These are phyloP conservation scores for Pseudozyma tsukubaensis DNA, from an alignment of 1,284 basidiomycete genomes.

Conservation along the genomic window DNA sequence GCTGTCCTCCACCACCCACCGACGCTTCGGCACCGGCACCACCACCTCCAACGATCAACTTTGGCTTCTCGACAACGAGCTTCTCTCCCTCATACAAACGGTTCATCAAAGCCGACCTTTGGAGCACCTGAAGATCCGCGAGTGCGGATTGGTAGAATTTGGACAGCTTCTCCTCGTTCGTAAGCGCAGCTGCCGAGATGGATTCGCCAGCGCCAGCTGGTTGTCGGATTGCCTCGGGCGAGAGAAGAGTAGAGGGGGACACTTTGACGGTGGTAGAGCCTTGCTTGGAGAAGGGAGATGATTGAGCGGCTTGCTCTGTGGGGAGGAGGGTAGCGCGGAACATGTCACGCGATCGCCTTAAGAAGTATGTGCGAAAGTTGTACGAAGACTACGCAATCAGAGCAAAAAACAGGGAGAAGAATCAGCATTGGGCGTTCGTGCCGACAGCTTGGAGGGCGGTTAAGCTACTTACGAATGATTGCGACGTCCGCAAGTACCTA, in stretches of 20 bases:
- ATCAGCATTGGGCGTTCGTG: not conserved
- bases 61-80: conserved; percentile 65
- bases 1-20: conserved; percentile 51
- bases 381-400: conserved; percentile 57
- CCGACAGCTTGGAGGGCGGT: not conserved
- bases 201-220: conserved; percentile 20
- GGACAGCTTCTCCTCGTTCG: conserved; percentile 44
- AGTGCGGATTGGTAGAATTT: conserved; percentile 59
- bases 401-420: not conserved
- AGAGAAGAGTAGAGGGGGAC: conserved; percentile 52
- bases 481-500: conserved; percentile 62
- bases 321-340: conserved; percentile 62
- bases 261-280: conserved; percentile 50
- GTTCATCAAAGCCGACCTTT: conserved; percentile 65
- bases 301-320: conserved; percentile 36
- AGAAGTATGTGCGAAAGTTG: conserved; percentile 68
- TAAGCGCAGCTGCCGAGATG: conserved; percentile 41
- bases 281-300: conserved; percentile 60
- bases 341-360: conserved; percentile 65
- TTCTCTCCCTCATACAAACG: conserved; percentile 65
- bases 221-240: conserved; percentile 35
- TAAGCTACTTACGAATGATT: conserved; percentile 63
- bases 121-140: conserved; percentile 64
- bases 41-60: conserved; percentile 59
- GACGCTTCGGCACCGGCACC: conserved; percentile 49